Evolutionary conservation across 108 stramenopile species (phyloP), one percentile per base, ranked within the genome.

Genomic region (Skeletonema menzelii): DNA sequence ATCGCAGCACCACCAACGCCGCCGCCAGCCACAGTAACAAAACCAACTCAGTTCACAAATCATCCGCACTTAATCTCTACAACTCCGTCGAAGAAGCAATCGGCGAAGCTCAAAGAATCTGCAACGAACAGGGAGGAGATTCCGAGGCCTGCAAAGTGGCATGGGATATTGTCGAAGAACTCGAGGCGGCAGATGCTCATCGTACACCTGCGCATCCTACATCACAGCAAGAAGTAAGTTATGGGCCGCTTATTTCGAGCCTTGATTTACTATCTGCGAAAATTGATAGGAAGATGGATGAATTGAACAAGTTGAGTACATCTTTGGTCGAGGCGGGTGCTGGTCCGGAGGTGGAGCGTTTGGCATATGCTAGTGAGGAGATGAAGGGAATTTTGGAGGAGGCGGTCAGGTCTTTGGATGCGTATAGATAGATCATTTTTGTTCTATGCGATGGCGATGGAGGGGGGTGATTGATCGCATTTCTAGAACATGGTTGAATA

Each of bases 101-200:
- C 27, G 63, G 56, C 63, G 86, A 86, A 49, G 86, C 86, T 27
- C 69, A 82, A 67, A 31, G 69, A 49, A 66, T 84, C 17, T 86
- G 86, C 68, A 61, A 70, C 20, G 24, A 56, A 20, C 57, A 80
- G 17, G 75, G 70, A 4, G 70, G 79, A 11, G 67, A 53, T 40
- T 71, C 74, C 32, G 56, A 77, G 71, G 67, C 37, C 26, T 86
- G 86, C 69, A 44, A 49, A 6, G 86, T 86, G 22, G 83, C 83
- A 34, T 86, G 86, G 86, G 86, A 86, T 30, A 82, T 86, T 46
- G 86, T 86, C 53, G 86, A 86, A 60, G 86, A 86, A 68, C 56
- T 86, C n/a, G 80, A 84, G 64, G 86, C 86, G 3, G 86, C 86
- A 2, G 86, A 86, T 63, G 77, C 80, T 34, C 86, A 84, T 30